Evolutionary conservation across 208 protist genomes (phyloP).

Genomic region (Crithidia sp.): DNA sequence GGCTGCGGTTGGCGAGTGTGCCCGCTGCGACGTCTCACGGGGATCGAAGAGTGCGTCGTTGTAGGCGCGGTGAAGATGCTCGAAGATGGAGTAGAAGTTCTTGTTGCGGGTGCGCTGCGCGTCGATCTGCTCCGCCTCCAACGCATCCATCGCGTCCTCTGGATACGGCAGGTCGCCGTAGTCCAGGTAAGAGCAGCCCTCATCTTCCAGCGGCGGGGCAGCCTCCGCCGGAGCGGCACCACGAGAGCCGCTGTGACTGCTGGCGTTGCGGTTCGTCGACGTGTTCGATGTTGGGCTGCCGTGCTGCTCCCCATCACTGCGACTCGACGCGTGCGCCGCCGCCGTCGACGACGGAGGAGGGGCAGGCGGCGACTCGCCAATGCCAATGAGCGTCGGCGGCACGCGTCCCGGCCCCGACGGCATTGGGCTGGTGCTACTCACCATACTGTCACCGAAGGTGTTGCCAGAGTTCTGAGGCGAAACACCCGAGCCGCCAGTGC

Average conservation of each 20-base stretch:
- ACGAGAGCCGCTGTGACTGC: background rate
- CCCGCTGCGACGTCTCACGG: background rate
- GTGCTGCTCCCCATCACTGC: background rate
- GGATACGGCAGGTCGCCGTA: slow-evolving; percentile 19
- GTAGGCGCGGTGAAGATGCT: slow-evolving; percentile 51
- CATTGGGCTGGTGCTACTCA: slow-evolving; percentile 1
- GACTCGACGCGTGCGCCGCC: background rate
- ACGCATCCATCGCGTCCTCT: slow-evolving; percentile 31
- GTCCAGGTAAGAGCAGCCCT: slow-evolving; percentile 53
- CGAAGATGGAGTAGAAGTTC: slow-evolving; percentile 55
- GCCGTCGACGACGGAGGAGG: background rate
- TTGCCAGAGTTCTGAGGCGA: background rate
- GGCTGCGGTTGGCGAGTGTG: background rate
- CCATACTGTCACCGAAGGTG: background rate
- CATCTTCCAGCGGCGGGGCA: slow-evolving; percentile 17
- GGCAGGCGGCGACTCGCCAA: background rate
- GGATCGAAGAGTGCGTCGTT: slow-evolving; percentile 34
- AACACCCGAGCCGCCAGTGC: background rate
- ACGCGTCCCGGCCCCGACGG: background rate
- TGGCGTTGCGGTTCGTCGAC: background rate
- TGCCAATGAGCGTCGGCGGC: background rate
- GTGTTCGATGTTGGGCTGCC: background rate
- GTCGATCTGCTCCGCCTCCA: slow-evolving; percentile 41
- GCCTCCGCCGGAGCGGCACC: background rate
- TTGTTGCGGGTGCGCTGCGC: slow-evolving; percentile 45